Evolutionary conservation across 768 basidiomycete genomes (phyloP).

Genomic region (Suillus fuscotomentosus): DNA sequence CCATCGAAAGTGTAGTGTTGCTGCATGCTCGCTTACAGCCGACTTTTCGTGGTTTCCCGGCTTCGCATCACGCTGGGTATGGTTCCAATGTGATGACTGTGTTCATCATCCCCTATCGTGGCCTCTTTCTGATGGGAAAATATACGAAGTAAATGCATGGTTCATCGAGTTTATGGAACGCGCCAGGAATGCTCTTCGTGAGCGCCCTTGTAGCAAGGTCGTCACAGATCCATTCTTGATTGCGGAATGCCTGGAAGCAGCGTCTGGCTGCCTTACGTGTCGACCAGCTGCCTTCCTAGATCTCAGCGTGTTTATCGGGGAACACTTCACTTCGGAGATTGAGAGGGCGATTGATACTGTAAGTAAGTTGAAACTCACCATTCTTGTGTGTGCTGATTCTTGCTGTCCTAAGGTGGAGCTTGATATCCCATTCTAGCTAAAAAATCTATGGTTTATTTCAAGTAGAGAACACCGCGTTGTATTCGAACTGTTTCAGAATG

Average conservation of each 20-base stretch:
- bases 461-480: neutral
- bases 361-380: neutral
- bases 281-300: constrained; percentile 30
- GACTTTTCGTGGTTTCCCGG: constrained; percentile 37
- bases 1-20: constrained; percentile 32
- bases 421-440: constrained; percentile 25
- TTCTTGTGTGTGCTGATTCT: constrained; percentile 10
- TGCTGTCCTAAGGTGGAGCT: constrained; percentile 26
- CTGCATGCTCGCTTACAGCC: constrained; percentile 28
- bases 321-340: constrained; percentile 28
- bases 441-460: neutral
- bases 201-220: constrained; percentile 30
- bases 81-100: constrained; percentile 39
- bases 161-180: constrained; percentile 36
- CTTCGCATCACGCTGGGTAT: constrained; percentile 36
- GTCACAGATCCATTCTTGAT: constrained; percentile 30
- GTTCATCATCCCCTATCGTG: constrained; percentile 32
- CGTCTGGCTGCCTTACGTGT: constrained; percentile 26
- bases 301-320: constrained; percentile 30
- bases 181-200: constrained; percentile 26
- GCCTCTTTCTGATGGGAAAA: constrained; percentile 34
- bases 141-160: constrained; percentile 34
- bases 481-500: neutral
- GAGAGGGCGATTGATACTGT: constrained; percentile 29
- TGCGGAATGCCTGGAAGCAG: constrained; percentile 29